phyloP scores from a whole-genome alignment of 495 filamentous ascomycete species.

The Aspergillus mulundensis region DNA sequence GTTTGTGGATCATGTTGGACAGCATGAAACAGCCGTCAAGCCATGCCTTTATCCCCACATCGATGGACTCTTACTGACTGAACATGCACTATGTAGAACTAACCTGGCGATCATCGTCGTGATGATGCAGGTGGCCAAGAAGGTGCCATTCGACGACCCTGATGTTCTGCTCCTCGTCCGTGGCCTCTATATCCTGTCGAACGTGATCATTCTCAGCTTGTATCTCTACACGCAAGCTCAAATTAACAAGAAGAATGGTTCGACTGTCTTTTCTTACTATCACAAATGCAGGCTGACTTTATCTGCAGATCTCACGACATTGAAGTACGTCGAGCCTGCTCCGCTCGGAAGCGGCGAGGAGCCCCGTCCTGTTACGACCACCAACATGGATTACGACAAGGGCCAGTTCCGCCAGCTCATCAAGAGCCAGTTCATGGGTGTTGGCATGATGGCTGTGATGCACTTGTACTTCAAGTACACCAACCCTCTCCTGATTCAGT shows the following conservation, averaged over 20 bases:
- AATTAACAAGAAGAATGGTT: slow-evolving; percentile 96
- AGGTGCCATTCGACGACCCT: slow-evolving; percentile 90
- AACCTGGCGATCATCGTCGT: slow-evolving; percentile 92
- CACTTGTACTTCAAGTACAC: slow-evolving; percentile 99
- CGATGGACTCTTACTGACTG: slow-evolving; percentile 1
- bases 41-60: neutral
- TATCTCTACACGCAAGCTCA: slow-evolving; percentile 76
- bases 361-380: slow-evolving; percentile 92
- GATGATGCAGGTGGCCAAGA: slow-evolving; percentile 98
- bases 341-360: slow-evolving; percentile 88
- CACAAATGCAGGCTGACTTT: neutral
- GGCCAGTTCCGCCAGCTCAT: slow-evolving; percentile 75
- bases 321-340: slow-evolving; percentile 97
- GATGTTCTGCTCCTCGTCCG: slow-evolving; percentile 79
- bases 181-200: slow-evolving; percentile 77
- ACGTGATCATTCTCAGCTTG: slow-evolving; percentile 77
- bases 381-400: slow-evolving; percentile 87
- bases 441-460: slow-evolving; percentile 98
- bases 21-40: neutral
- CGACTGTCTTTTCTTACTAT: slow-evolving; percentile 2
- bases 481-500: slow-evolving; percentile 97
- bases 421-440: slow-evolving; percentile 87
- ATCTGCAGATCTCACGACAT: slow-evolving; percentile 78
- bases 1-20: neutral
- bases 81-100: slow-evolving; percentile 54